phyloP scores from a whole-genome alignment of 2,329 filamentous ascomycete species.

The Pyrenophora teres region DNA sequence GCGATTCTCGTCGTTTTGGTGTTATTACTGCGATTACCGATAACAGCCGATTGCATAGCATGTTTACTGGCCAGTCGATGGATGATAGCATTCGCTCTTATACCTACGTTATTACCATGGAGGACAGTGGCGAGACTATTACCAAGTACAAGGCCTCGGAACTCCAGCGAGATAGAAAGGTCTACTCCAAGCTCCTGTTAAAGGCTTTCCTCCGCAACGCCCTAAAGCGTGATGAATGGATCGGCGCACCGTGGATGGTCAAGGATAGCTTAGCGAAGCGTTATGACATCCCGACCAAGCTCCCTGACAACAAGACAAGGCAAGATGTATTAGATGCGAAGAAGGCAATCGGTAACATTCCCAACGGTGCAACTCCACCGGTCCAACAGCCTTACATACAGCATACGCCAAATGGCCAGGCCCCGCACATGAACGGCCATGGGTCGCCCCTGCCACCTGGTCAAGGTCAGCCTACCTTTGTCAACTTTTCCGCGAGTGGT shows the following conservation, averaged over 20 bases:
- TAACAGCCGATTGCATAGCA: constrained; percentile 34
- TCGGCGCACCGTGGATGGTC: constrained; percentile 94
- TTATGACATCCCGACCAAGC: constrained; percentile 85
- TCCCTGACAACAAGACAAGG: constrained; percentile 61
- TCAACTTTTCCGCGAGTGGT: constrained; percentile 57
- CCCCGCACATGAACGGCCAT: constrained; percentile 28
- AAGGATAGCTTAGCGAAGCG: constrained; percentile 81
- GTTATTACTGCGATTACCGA: constrained; percentile 40
- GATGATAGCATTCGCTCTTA: constrained; percentile 40
- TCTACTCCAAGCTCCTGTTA: constrained; percentile 93
- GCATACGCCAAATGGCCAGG: constrained; percentile 25
- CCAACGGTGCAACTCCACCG: constrained; percentile 36
- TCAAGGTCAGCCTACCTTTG: constrained; percentile 50
- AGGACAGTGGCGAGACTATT: constrained; percentile 51
- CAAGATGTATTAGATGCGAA: constrained; percentile 52
- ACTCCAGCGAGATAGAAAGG: constrained; percentile 83
- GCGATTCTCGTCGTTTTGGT: constrained; percentile 37
- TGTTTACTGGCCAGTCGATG: constrained; percentile 31
- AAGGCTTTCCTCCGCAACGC: constrained; percentile 95
- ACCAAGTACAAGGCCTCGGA: constrained; percentile 57
- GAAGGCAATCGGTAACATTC: constrained; percentile 65
- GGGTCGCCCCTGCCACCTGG: constrained; percentile 18
- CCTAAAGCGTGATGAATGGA: constrained; percentile 89
- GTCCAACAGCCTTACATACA: constrained; percentile 22
- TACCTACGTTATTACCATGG: constrained; percentile 41